Evolutionary conservation across 2,329 filamentous ascomycete genomes (phyloP).

Genomic region (Penicillium occitanis): DNA sequence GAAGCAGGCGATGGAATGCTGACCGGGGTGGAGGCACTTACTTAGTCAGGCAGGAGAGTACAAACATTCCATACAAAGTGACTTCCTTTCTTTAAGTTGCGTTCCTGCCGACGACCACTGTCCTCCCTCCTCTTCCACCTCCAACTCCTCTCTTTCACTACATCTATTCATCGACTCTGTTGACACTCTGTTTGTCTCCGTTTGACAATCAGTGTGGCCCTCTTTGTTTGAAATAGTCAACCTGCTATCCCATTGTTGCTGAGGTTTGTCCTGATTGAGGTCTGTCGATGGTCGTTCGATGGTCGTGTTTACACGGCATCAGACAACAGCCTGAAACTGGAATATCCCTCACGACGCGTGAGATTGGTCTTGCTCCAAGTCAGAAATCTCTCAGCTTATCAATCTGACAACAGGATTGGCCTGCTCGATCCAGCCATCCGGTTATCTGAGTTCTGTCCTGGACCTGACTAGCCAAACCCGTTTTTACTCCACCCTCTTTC

Average conservation of each 20-base stretch:
- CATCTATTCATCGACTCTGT: background rate
- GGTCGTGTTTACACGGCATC: background rate
- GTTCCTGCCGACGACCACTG: background rate
- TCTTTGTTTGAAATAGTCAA: background rate
- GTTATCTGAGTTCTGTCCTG: conserved; percentile 5
- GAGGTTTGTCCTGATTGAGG: background rate
- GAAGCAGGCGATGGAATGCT: background rate
- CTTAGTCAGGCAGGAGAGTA: background rate
- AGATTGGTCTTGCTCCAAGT: background rate
- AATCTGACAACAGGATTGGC: background rate
- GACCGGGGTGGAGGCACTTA: background rate
- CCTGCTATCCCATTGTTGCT: background rate
- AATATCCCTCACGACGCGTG: background rate
- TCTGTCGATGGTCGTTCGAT: background rate
- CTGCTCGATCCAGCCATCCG: background rate
- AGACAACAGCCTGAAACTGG: background rate
- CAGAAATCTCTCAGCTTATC: background rate
- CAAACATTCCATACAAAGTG: conserved; percentile 6
- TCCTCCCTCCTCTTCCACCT: background rate
- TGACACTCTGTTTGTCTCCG: background rate
- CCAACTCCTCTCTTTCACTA: background rate
- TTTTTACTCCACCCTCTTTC: conserved; percentile 11
- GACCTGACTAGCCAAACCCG: conserved; percentile 14
- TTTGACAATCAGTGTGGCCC: background rate
- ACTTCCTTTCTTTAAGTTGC: background rate